phyloP scores from a whole-genome alignment of 768 basidiomycete genomes.

The Amanita pseudoporphyria region DNA sequence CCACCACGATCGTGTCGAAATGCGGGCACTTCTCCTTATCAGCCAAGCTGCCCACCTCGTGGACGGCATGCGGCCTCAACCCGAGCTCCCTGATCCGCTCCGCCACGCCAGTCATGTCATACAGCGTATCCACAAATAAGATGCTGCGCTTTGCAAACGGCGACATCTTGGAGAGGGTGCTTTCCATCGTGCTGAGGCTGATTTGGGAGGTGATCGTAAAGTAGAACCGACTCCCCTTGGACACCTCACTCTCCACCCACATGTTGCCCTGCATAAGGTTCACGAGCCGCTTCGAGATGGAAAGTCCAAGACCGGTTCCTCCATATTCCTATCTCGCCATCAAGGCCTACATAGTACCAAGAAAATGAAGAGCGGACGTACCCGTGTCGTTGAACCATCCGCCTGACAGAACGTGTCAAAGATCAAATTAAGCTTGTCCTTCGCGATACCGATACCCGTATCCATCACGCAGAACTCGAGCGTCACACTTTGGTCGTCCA shows the following conservation, averaged over 20 bases:
- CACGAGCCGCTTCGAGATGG: conserved; percentile 95
- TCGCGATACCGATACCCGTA: conserved; percentile 97
- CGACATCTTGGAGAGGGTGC: conserved; percentile 67
- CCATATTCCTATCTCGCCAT: conserved; percentile 69
- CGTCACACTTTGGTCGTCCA: conserved; percentile 78
- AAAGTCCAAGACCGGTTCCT: conserved; percentile 91
- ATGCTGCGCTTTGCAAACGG: conserved; percentile 85
- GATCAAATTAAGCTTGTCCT: conserved; percentile 95
- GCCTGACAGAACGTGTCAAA: conserved; percentile 99
- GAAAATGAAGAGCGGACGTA: conserved; percentile 26
- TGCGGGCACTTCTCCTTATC: conserved; percentile 78
- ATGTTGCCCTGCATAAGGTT: conserved; percentile 97
- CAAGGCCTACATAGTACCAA: not conserved
- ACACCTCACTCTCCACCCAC: conserved; percentile 96
- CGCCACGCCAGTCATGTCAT: conserved; percentile 67
- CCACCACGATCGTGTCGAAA: conserved; percentile 93
- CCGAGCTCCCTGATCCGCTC: conserved; percentile 72
- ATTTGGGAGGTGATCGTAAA: conserved; percentile 91
- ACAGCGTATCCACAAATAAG: conserved; percentile 82
- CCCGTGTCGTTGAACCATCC: conserved; percentile 94
- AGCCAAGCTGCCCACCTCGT: conserved; percentile 70
- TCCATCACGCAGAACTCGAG: conserved; percentile 97
- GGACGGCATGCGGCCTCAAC: conserved; percentile 66
- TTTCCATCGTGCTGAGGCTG: conserved; percentile 64
- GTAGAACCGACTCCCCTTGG: conserved; percentile 91